Conservation (phyloP, 805 yeast genomes). For the Starmerella geochares region DNA sequence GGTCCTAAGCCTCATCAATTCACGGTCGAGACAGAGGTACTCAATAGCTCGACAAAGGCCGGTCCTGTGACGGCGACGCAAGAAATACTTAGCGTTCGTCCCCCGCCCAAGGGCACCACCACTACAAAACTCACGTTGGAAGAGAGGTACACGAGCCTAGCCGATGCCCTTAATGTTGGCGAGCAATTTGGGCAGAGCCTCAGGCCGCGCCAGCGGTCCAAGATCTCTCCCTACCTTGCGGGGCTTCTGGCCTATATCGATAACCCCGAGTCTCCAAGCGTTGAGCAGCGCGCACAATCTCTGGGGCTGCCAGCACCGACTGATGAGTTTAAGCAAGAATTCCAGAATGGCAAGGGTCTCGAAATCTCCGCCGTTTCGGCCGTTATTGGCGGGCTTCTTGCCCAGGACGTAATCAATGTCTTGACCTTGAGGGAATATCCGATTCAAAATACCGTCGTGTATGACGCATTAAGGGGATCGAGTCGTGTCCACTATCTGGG, state of each 20-base stretch:
- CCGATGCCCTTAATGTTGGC: conserved; percentile 18
- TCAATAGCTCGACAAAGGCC: conserved; percentile 35
- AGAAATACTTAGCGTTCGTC: conserved; percentile 36
- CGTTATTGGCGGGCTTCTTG: conserved; percentile 75
- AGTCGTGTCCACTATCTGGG: conserved; percentile 56
- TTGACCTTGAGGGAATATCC: conserved; percentile 70
- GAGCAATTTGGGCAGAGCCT: conserved; percentile 18
- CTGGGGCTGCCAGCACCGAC: conserved; percentile 41
- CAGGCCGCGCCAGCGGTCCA: conserved; percentile 34
- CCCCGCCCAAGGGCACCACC: conserved; percentile 33
- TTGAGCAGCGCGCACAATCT: conserved; percentile 23
- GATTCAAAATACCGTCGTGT: conserved; percentile 63
- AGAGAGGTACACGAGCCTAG: conserved; percentile 26
- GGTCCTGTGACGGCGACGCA: conserved; percentile 41
- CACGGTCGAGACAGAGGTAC: conserved; percentile 25
- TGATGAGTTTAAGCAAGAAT: conserved; percentile 30
- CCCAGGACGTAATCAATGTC: conserved; percentile 82
- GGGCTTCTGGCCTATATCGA: conserved; percentile 49
- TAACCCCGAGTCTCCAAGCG: conserved; percentile 25
- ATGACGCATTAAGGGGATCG: conserved; percentile 60
- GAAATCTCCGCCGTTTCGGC: conserved; percentile 81
- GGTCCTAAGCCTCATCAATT: conserved; percentile 42
- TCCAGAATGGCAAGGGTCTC: conserved; percentile 34
- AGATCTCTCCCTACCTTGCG: conserved; percentile 49
- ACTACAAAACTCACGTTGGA: conserved; percentile 31